Evolutionary conservation across 139 green algal species (phyloP).

Genomic region (Chlamydomonas sphaeroides): DNA sequence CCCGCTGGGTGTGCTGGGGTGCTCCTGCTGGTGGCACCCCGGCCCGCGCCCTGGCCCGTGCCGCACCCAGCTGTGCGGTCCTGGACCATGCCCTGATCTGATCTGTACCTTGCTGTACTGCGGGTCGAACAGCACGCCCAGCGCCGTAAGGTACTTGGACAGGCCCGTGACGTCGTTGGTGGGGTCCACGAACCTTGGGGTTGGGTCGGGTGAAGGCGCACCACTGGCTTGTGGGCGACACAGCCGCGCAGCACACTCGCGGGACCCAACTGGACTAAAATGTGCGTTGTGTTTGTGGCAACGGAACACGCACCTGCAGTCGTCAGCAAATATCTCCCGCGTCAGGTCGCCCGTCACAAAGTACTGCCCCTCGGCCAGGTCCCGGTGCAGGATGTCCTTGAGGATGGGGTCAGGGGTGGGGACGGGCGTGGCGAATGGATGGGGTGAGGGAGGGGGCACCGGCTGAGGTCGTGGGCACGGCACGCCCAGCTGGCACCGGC

Average conservation of each 20-base stretch:
- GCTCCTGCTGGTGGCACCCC: too few relatives aligned
- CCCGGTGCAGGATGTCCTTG: slow-evolving; percentile 69
- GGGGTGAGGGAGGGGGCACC: not conserved
- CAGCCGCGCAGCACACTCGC: not conserved
- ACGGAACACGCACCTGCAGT: slow-evolving; percentile 67
- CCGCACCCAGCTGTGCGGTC: too few relatives aligned
- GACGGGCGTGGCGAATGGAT: not conserved
- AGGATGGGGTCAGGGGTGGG: too few relatives aligned
- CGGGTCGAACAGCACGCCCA: slow-evolving; percentile 86
- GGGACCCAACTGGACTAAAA: not conserved
- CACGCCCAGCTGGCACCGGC: too few relatives aligned
- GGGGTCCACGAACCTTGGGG: slow-evolving; percentile 78
- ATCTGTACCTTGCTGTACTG: slow-evolving; percentile 52
- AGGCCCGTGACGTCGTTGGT: slow-evolving; percentile 81
- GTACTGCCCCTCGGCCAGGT: slow-evolving; percentile 80
- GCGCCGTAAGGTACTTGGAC: slow-evolving; percentile 53
- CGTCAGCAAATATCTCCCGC: slow-evolving; percentile 76
- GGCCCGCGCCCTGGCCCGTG: too few relatives aligned
- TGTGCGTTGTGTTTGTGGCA: too few relatives aligned
- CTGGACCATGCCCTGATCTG: too few relatives aligned
- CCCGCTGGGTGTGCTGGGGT: too few relatives aligned
- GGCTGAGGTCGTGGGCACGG: too few relatives aligned
- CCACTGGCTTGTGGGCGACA: too few relatives aligned
- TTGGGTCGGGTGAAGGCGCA: too few relatives aligned
- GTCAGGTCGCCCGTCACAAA: slow-evolving; percentile 86